Percentiles rank a stretch among this genome's conserved stretches.
Conservation (phyloP, 106 monocot genomes). For the Dioscorea zingiberensis region DNA sequence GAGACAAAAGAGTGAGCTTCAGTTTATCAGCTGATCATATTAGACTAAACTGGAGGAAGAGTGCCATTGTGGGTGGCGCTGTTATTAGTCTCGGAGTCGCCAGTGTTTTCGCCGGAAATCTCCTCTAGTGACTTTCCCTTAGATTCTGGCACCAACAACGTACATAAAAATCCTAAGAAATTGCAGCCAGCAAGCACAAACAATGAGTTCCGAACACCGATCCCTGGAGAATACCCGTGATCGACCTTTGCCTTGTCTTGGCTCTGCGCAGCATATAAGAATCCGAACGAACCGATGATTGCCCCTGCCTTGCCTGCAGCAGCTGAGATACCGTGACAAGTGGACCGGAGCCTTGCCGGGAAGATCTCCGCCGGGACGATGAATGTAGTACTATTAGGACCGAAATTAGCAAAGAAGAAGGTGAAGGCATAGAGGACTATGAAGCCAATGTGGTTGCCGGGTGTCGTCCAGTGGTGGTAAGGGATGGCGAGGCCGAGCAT, state of each 20-base stretch:
- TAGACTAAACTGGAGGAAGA: too few species aligned
- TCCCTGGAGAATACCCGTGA: conserved; percentile 38
- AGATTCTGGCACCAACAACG: conserved; percentile 25
- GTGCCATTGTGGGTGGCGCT: too few species aligned
- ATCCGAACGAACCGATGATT: conserved; percentile 34
- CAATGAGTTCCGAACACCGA: conserved; percentile 42
- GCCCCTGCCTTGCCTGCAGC: conserved; percentile 62
- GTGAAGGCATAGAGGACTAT: conserved; percentile 37
- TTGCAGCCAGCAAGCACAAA: conserved; percentile 33
- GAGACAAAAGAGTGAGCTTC: too few species aligned
- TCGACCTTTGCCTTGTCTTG: conserved; percentile 23
- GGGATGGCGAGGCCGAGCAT: conserved; percentile 32
- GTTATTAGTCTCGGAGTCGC: too few species aligned
- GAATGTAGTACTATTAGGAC: conserved; percentile 63
- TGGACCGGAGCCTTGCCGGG: conserved; percentile 51
- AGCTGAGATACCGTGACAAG: conserved; percentile 64
- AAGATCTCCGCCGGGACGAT: conserved; percentile 67
- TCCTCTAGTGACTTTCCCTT: too few species aligned
- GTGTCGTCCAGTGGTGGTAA: conserved; percentile 32
- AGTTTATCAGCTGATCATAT: too few species aligned
- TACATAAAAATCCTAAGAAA: conserved; percentile 24
- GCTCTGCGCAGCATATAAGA: conserved; percentile 19
- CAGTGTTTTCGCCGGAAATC: too few species aligned
- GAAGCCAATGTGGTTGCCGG: conserved; percentile 27
- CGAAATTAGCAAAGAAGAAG: conserved; percentile 77